Evolutionary conservation across 1,139 yeast genomes (phyloP).

Genomic region (Saccharomyces hybrid): DNA sequence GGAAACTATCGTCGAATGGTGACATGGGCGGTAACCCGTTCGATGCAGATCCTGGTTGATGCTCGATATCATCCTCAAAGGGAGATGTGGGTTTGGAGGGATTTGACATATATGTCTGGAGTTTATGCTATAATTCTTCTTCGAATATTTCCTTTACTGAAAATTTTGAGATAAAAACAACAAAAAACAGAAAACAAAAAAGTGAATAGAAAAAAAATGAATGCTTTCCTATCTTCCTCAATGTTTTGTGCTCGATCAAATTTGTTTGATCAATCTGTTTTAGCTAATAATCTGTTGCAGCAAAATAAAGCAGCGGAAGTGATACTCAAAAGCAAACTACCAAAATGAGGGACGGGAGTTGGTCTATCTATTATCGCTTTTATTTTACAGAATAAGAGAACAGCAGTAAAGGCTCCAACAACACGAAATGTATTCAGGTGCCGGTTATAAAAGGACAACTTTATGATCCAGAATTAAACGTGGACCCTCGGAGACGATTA

Average conservation of each 20-base stretch:
- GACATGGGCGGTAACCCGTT: slow-evolving; percentile 16
- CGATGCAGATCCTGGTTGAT: not conserved
- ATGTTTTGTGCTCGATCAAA: not conserved
- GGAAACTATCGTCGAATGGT: slow-evolving; percentile 25
- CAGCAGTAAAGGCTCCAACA: not conserved
- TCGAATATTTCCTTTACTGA: not conserved
- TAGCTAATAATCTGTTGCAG: not conserved
- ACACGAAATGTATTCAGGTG: not conserved
- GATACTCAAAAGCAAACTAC: not conserved
- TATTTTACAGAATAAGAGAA: not conserved
- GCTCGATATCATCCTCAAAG: slow-evolving; percentile 3
- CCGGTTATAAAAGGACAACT: not conserved
- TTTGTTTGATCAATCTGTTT: not conserved
- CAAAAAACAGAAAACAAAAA: not conserved
- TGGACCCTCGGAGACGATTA: not conserved
- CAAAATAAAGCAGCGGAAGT: not conserved
- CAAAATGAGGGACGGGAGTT: not conserved
- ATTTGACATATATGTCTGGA: slow-evolving; percentile 3
- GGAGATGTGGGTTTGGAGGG: slow-evolving; percentile 7
- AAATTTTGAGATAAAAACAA: not conserved
- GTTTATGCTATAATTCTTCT: not conserved
- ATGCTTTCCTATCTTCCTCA: not conserved
- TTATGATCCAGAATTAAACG: not conserved
- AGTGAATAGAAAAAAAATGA: not conserved
- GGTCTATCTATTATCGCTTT: not conserved